Evolutionary conservation across 2,329 filamentous ascomycete genomes (phyloP).

Genomic region (Gaeumannomyces tritici): DNA sequence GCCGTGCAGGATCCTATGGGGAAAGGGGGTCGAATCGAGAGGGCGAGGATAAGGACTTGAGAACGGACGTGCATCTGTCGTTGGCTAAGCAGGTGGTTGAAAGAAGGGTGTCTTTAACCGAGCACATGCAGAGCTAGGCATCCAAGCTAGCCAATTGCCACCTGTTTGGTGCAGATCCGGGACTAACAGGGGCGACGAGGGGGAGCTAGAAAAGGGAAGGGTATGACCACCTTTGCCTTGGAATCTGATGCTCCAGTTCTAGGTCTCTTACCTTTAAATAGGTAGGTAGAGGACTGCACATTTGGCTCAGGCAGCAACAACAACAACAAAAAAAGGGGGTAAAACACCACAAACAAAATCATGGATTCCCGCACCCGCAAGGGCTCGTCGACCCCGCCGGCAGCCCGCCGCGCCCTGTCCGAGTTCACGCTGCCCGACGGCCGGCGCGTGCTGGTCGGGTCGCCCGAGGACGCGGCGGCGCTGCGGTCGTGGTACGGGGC

Average conservation of each 20-base stretch:
- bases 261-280: too few species aligned
- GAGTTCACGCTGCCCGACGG: conserved; percentile 48
- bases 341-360: neutral
- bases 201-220: too few species aligned
- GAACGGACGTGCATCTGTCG: too few species aligned
- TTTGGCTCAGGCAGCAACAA: neutral
- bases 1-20: too few species aligned
- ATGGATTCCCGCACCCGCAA: conserved; percentile 1
- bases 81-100: too few species aligned
- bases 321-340: neutral
- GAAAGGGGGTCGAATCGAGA: neutral
- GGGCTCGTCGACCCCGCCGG: conserved; percentile 2
- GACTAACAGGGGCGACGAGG: neutral
- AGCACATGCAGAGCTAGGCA: too few species aligned
- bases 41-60: too few species aligned
- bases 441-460: conserved; percentile 43
- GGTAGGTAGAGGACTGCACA: too few species aligned
- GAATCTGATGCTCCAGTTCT: too few species aligned
- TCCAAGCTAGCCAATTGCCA: too few species aligned
- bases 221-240: too few species aligned
- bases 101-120: too few species aligned
- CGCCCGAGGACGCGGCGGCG: conserved; percentile 42
- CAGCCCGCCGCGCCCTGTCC: conserved; percentile 28
- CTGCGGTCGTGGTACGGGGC: conserved; percentile 32
- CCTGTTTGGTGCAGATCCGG: neutral